phyloP scores from a whole-genome alignment of 768 basidiomycete genomes.

The Pulveroboletus sp. region DNA sequence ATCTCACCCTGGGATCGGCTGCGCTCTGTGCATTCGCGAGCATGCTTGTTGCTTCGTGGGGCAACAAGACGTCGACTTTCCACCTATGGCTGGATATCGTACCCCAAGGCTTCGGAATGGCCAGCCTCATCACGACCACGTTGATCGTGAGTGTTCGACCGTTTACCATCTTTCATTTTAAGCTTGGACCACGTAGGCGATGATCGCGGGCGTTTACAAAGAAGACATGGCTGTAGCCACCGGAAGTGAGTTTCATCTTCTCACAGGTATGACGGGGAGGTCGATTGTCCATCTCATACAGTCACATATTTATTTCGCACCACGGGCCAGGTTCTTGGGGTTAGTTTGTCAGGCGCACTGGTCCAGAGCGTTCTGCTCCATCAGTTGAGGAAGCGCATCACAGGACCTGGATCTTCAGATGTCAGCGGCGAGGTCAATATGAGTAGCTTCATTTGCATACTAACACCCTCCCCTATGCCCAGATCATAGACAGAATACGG shows the following conservation, averaged over 20 bases:
- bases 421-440: slow-evolving; percentile 43
- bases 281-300: slow-evolving; percentile 29
- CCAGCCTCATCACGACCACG: slow-evolving; percentile 80
- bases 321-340: slow-evolving; percentile 93
- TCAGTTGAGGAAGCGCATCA: slow-evolving; percentile 69
- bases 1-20: slow-evolving; percentile 64
- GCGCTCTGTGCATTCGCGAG: slow-evolving; percentile 55
- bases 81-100: slow-evolving; percentile 76
- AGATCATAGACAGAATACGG: slow-evolving; percentile 76
- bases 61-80: slow-evolving; percentile 49
- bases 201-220: slow-evolving; percentile 77
- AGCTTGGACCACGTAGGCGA: slow-evolving; percentile 49
- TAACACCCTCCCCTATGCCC: slow-evolving; percentile 21
- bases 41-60: slow-evolving; percentile 62
- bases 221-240: slow-evolving; percentile 86
- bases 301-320: slow-evolving; percentile 93
- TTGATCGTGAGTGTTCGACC: slow-evolving; percentile 57
- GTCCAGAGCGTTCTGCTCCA: slow-evolving; percentile 73
- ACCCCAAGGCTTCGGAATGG: slow-evolving; percentile 81
- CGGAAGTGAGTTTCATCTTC: slow-evolving; percentile 59
- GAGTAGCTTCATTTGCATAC: slow-evolving; percentile 14
- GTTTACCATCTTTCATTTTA: slow-evolving; percentile 4
- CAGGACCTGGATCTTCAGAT: slow-evolving; percentile 66
- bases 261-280: slow-evolving; percentile 1
- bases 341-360: slow-evolving; percentile 80